Evolutionary conservation across 2,329 filamentous ascomycete species (phyloP).

Genomic region (Graphiopsis chlorocephala): DNA sequence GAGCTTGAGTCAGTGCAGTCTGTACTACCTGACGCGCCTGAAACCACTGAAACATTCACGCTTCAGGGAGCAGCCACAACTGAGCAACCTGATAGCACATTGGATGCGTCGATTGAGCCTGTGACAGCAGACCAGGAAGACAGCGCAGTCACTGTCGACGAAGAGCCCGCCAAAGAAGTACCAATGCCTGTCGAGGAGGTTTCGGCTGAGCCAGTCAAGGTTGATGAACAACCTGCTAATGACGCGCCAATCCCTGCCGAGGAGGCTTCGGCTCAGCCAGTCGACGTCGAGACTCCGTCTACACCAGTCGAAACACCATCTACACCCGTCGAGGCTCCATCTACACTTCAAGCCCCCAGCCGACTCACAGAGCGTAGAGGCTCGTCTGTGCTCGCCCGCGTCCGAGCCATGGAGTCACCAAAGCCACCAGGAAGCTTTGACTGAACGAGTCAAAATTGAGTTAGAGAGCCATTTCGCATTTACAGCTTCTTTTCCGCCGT

Average conservation of each 20-base stretch:
- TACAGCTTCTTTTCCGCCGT: neutral
- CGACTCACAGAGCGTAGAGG: conserved; percentile 17
- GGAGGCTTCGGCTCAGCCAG: neutral
- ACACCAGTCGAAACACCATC: neutral
- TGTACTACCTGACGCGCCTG: neutral
- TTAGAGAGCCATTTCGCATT: neutral
- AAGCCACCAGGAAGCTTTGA: conserved; percentile 16
- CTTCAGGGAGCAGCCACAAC: neutral
- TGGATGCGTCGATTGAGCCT: neutral
- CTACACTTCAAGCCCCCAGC: neutral
- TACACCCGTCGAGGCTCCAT: neutral
- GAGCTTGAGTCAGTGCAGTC: neutral
- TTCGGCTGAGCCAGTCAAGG: neutral
- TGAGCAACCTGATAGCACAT: neutral
- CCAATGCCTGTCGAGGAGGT: neutral
- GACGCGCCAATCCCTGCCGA: neutral
- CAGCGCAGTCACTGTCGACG: neutral
- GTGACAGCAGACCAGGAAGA: neutral
- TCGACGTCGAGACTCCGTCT: neutral
- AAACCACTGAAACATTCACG: neutral
- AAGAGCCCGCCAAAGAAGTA: neutral
- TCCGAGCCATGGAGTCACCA: conserved; percentile 21
- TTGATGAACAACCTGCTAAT: neutral
- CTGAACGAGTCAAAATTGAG: neutral
- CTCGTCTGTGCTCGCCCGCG: conserved; percentile 22